phyloP scores from a whole-genome alignment of 225 moss, liverwort and hornwort species.

The Bryoerythrophyllum caledonicum region DNA sequence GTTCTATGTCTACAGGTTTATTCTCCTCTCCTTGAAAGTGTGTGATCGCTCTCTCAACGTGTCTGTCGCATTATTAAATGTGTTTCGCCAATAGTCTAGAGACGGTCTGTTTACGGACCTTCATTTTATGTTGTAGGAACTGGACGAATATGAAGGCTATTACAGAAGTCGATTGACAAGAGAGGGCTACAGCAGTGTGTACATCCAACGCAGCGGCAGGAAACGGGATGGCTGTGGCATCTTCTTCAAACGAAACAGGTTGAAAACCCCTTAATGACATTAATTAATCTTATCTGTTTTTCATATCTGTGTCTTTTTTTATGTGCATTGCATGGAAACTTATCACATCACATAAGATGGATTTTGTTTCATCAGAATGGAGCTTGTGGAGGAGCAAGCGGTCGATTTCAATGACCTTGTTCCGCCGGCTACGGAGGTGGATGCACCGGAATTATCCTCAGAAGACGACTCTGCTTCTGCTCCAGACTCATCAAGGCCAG shows the following conservation, averaged over 20 bases:
- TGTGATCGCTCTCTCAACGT: not conserved
- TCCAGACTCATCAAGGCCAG: conserved; percentile 24
- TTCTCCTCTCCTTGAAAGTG: conserved; percentile 2
- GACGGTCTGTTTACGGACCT: too few species aligned
- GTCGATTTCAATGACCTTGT: conserved; percentile 90
- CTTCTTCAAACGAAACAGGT: conserved; percentile 74
- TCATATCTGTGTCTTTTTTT: too few species aligned
- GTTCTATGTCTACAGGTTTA: conserved; percentile 86
- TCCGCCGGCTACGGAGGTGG: conserved; percentile 30
- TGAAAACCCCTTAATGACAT: not conserved
- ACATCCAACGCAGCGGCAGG: conserved; percentile 70
- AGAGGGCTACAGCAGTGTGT: conserved; percentile 78
- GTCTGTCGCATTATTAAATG: not conserved
- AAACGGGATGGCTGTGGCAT: conserved; percentile 94
- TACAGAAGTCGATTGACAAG: conserved; percentile 57
- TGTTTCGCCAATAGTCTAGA: too few species aligned
- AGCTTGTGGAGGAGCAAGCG: conserved; percentile 62
- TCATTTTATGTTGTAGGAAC: conserved; percentile 56
- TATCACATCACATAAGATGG: too few species aligned
- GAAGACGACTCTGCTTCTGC: conserved; percentile 35
- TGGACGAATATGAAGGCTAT: conserved; percentile 81
- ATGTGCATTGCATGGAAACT: too few species aligned
- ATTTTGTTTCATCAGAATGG: conserved; percentile 37
- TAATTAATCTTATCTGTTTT: too few species aligned
- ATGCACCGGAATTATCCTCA: conserved; percentile 24